Base-by-base conservation (phyloP, 208 protist genomes). In the Crithidia fasciculata region DNA sequence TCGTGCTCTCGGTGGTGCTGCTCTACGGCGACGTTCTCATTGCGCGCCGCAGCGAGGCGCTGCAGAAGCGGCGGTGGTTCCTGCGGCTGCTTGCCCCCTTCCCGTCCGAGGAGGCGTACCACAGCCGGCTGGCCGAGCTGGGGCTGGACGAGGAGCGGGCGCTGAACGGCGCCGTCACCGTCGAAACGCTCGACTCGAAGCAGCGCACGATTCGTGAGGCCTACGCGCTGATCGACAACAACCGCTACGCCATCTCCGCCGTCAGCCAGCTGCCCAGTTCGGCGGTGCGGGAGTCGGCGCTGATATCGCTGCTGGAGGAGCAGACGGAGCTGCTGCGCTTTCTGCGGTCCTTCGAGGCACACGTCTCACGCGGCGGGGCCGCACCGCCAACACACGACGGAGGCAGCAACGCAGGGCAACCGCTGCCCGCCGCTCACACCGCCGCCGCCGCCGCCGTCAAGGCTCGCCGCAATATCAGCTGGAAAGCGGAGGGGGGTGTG, bases 141-240 rank as follows among this genome's bases (percentile, higher is more conserved):
- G 78, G 78, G 0, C 54, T 82, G 8, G 74, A 83, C 63, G 82
- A 83, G 37, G 78, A 87, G 69, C 78, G 75, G 5, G 76, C 78
- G 3, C 53, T 83, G 12, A 72, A 55, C 5, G 54, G 40, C 8
- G 40, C 65, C 0, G 54, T 60, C 4, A 49, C 63, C 8, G 45
- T 74, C 8, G 78, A 79, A 6, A 67, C 78, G 16, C 58, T 78
- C n/a, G 68, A 83, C 59, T 41, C 69, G 8, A 69, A 80, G 70
- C 78, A 83, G 44, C n/a, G 49, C 5, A 62, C 65, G 10, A 74
- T 87, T 2, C 71, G 80, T 5, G 67, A 84, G 55, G 78, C 83
- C 49, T 87, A 84, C 72, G 77, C 80, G 40, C 72, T 85, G 36
- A 62, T 84, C 19, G 83, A 84, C 63, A 82, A 78, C 70, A 84